Evolutionary conservation across 176 grass and related monocot species (phyloP).

Genomic region (Oryza australiensis): DNA sequence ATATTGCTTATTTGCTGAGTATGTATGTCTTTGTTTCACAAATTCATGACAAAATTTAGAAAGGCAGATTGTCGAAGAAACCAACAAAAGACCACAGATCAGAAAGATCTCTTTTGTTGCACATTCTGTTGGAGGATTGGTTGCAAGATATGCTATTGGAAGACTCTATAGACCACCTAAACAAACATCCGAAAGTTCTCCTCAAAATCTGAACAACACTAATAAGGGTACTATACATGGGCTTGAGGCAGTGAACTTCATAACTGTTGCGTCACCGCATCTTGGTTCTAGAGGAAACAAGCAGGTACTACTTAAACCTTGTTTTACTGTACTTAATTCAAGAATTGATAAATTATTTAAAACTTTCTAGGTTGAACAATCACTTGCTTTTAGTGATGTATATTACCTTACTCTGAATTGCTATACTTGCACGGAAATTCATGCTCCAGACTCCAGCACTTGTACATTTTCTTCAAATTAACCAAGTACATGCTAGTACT

Average conservation of each 20-base stretch:
- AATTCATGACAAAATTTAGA: constrained; percentile 46
- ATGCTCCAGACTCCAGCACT: neutral
- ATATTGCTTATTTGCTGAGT: constrained; percentile 23
- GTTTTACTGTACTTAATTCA: neutral
- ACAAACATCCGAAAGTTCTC: constrained; percentile 40
- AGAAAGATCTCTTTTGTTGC: constrained; percentile 94
- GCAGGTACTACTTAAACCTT: constrained; percentile 53
- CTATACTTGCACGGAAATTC: neutral
- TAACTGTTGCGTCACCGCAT: constrained; percentile 89
- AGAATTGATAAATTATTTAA: neutral
- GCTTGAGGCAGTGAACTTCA: constrained; percentile 89
- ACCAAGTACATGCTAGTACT: neutral
- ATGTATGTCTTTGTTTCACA: neutral
- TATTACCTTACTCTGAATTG: neutral
- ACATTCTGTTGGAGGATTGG: constrained; percentile 94
- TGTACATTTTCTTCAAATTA: constrained; percentile 9
- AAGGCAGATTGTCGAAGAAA: constrained; percentile 73
- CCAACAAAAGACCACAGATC: constrained; percentile 59
- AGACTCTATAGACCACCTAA: constrained; percentile 63
- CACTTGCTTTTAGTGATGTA: constrained; percentile 1
- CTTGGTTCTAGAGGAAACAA: constrained; percentile 97
- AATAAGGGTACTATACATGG: constrained; percentile 59
- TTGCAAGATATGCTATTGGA: constrained; percentile 91
- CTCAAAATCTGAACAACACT: constrained; percentile 32
- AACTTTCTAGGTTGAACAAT: neutral